Evolutionary conservation across 2,329 filamentous ascomycete species (phyloP), one percentile per base, ranked within the genome.

Genomic region (Trichoderma atrobrunneum): DNA sequence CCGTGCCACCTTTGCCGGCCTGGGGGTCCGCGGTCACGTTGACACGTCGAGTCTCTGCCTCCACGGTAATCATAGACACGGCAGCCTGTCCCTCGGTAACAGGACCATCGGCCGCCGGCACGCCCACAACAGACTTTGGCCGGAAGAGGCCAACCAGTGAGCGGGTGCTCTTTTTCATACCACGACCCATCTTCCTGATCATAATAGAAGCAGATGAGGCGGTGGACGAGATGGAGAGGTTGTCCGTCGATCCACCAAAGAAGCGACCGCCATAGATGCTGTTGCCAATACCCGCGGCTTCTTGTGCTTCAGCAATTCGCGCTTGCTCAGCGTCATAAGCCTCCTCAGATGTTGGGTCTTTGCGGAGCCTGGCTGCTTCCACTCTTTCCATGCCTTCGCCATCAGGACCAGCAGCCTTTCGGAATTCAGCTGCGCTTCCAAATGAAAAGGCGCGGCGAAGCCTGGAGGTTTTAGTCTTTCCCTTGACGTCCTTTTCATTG

Each of bases 171-270:
- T 96, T 97, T 87, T 97, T 98, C 90, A 98, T 92, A n/a, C 95
- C 95, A 75, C 94, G 94, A 71, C 96, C 96, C 96, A 99, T 99
- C 85, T 99, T 99, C 68, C 96, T 91, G 76, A 99, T 92, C 93
- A 97, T 97, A 77, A 97, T 90, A 34, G 94, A 97, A 39, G 93
- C 93, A 24, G 93, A 97, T 7, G 94, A 97, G 24, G 93, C 93
- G 11, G 93, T 97, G 5, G 94, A 97, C 1, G 93, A 95, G 74
- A 97, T 94, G 16, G 94, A 97, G 59, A 99, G 83, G 76, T 98
- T 98, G 82, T 99, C 96, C 0, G 94, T 98, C 5, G 96, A 99
- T 16, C 94, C 89, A 16, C 94, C 89, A 79, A 98, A 98, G 74
- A 95, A 89, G 75, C 92, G 92, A 16, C 94, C 93, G 28, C 92